Base-by-base conservation (phyloP, 139 green algal genomes). In the Tetradesmus obliquus region DNA sequence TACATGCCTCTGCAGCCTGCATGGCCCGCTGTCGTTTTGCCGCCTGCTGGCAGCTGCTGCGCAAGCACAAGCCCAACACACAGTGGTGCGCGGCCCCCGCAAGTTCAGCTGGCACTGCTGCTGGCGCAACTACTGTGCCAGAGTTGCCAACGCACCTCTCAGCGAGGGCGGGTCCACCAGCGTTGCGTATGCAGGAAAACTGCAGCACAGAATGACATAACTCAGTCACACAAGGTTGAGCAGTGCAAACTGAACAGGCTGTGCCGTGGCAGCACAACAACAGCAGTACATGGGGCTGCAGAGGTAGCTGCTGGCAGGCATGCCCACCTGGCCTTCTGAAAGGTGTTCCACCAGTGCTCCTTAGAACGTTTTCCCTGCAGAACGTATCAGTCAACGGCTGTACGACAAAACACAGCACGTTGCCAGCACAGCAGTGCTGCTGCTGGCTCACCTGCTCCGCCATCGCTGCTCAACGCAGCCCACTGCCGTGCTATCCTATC, bases 121-220 rank as follows among this genome's bases (percentile, higher is more conserved):
- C 66, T 24, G 17, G 5, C 17, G 17, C n/a, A 17, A 24, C 17
- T 76, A 24, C 45, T 32, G 51, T 54, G n/a, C 24, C 32, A 55
- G 32, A 60, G 51, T 12, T 32, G 22, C 72, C 24, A 24, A 53
- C 57, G 51, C 57, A 88, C 84, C 51, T 76, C 55, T 17, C 1
- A 88, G 22, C 7, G 10, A 55, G 12, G 84, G 13, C 1, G 84
- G 84, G 6, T 88, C 84, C 8, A 88, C 84, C 1, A 88, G 84
- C 20, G 84, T 88, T 2, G 57, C 84, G 57, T 88, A 88, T n/a
- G 84, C 84, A 22, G 84, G 84, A 20, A 79, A 88, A 8, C 84
- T 88, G 84, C n/a, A 79, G 10, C 3, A 32, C 17, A 76, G 17
- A 71, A 71, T 20, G 8, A 71, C 32, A 45, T 0, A 45, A 45